These are phyloP conservation scores for Eimeria brunetti DNA, from an alignment of 169 alveolate species.

Conservation along the genomic window DNA sequence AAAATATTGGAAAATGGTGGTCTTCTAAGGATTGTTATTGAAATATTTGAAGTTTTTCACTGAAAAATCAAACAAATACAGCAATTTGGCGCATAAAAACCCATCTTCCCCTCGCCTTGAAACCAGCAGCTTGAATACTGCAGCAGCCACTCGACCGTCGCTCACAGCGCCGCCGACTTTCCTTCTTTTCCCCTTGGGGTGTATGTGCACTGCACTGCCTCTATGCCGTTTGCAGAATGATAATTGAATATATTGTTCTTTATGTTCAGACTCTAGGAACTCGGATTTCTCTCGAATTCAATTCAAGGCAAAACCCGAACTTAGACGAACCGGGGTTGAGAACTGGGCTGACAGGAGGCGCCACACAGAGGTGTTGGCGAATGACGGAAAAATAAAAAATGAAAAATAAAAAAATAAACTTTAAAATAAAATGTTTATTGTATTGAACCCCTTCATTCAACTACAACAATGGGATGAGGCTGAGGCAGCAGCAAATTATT, in stretches of 20 bases:
- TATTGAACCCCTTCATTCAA: not conserved
- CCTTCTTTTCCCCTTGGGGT: not conserved
- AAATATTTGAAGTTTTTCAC: not conserved
- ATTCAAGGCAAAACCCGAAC: not conserved
- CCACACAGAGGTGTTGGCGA: not conserved
- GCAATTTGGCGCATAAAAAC: not conserved
- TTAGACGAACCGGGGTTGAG: slow-evolving; percentile 4
- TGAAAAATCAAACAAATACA: not conserved
- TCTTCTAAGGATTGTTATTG: not conserved
- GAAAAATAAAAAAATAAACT: not conserved
- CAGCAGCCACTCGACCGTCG: slow-evolving; percentile 39
- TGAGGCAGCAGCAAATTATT: too few species aligned
- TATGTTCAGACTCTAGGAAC: not conserved
- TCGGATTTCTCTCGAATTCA: not conserved
- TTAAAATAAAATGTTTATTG: not conserved
- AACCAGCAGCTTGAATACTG: not conserved
- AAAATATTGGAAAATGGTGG: not conserved
- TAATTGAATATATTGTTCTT: not conserved
- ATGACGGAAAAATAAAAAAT: not conserved
- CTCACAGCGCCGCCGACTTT: slow-evolving; percentile 26
- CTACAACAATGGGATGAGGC: not conserved
- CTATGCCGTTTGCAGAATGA: not conserved
- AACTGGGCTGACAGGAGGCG: not conserved
- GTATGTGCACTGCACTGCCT: not conserved
- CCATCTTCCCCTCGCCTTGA: not conserved